Evolutionary conservation across 2,329 filamentous ascomycete species (phyloP).

Genomic region (Aspergillus neotritici): DNA sequence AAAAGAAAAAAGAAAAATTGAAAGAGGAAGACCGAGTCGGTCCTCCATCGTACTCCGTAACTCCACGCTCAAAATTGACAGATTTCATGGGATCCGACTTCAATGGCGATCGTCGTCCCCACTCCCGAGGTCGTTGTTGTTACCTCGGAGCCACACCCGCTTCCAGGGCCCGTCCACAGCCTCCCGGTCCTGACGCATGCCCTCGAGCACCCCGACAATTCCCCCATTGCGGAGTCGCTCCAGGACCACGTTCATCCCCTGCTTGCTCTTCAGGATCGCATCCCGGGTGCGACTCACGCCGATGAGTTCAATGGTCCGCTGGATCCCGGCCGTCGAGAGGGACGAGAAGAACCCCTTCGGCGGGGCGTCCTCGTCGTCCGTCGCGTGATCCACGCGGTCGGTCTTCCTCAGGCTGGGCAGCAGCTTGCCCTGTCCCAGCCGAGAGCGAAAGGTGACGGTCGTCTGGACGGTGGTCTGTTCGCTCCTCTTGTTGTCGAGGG

Average conservation of each 20-base stretch:
- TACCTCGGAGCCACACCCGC: conserved; percentile 36
- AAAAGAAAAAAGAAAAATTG: conserved; percentile 12
- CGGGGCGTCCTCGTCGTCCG: conserved; percentile 46
- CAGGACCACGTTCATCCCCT: conserved; percentile 63
- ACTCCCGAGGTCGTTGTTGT: conserved; percentile 20
- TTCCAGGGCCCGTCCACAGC: conserved; percentile 39
- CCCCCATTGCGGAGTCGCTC: conserved; percentile 60
- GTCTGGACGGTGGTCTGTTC: conserved; percentile 54
- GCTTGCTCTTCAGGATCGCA: conserved; percentile 57
- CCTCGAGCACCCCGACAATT: conserved; percentile 63
- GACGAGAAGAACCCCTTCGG: conserved; percentile 55
- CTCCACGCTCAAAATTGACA: conserved; percentile 23
- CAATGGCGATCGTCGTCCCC: conserved; percentile 27
- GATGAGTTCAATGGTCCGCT: conserved; percentile 60
- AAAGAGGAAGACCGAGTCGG: too few species aligned
- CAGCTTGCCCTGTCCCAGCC: conserved; percentile 54
- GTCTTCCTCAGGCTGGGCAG: conserved; percentile 38
- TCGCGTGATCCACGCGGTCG: conserved; percentile 31
- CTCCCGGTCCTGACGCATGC: conserved; percentile 60
- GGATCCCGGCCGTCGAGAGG: conserved; percentile 55
- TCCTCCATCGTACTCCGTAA: conserved; percentile 17
- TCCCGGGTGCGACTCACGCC: conserved; percentile 56
- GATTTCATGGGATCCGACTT: conserved; percentile 8
- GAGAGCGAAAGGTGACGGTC: conserved; percentile 57
- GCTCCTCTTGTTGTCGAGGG: conserved; percentile 33